Conservation (phyloP, 306 rosid genomes). For the Trifolium pratense region DNA sequence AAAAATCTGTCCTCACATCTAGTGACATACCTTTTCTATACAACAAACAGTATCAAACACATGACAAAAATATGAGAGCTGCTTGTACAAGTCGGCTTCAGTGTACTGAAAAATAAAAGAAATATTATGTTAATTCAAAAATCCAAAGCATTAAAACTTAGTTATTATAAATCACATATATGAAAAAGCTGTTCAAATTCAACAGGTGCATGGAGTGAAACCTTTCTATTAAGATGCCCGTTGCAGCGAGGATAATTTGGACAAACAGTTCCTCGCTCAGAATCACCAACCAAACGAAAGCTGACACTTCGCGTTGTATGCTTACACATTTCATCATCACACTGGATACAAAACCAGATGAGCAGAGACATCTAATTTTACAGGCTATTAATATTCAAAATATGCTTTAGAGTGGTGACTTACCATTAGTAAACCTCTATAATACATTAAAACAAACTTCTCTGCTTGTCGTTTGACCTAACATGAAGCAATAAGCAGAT, state of each 20-base stretch:
- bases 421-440: conserved; percentile 78
- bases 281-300: conserved; percentile 78
- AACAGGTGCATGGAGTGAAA: conserved; percentile 43
- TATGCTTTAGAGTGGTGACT: conserved; percentile 30
- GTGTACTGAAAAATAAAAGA: conserved; percentile 64
- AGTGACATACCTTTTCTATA: conserved; percentile 71
- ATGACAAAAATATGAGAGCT: conserved; percentile 81
- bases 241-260: conserved; percentile 91
- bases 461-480: conserved; percentile 94
- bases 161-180: conserved; percentile 18
- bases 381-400: conserved; percentile 3
- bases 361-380: background rate
- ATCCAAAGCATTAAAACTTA: conserved; percentile 3
- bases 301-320: conserved; percentile 74
- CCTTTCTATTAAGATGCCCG: conserved; percentile 81
- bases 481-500: conserved; percentile 38
- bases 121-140: conserved; percentile 43
- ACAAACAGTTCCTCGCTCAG: conserved; percentile 91
- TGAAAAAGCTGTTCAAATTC: background rate
- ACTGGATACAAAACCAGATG: conserved; percentile 55
- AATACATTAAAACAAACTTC: conserved; percentile 70
- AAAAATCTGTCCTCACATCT: conserved; percentile 1
- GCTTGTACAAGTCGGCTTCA: conserved; percentile 82
- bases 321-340: conserved; percentile 94
- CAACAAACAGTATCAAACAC: conserved; percentile 67